Evolutionary conservation across 805 yeast species (phyloP).

Genomic region (Priceomyces medius): DNA sequence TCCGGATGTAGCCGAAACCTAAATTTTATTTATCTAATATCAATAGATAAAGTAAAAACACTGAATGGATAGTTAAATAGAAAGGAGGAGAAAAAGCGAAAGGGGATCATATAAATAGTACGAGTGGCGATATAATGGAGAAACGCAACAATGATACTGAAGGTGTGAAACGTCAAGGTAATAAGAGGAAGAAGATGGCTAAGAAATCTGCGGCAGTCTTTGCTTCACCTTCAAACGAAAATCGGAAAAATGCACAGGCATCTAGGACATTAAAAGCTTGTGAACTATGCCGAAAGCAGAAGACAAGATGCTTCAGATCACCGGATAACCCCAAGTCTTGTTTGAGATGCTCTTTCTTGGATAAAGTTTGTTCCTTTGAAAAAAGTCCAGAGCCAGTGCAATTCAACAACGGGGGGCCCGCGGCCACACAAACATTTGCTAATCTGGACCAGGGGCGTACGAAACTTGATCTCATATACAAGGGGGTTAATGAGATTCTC

Average conservation of each 20-base stretch:
- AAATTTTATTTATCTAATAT: background rate
- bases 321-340: slow-evolving; percentile 48
- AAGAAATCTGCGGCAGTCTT: background rate
- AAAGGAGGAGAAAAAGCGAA: background rate
- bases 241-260: slow-evolving; percentile 25
- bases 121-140: background rate
- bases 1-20: no score
- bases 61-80: background rate
- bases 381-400: slow-evolving; percentile 3
- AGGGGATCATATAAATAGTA: background rate
- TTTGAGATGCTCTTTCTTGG: slow-evolving; percentile 56
- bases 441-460: slow-evolving; percentile 8
- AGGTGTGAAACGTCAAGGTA: background rate
- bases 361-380: slow-evolving; percentile 52
- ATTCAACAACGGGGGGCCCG: background rate
- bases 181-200: background rate
- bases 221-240: slow-evolving; percentile 5
- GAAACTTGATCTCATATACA: slow-evolving; percentile 32
- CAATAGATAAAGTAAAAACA: background rate
- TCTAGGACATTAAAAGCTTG: slow-evolving; percentile 55
- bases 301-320: slow-evolving; percentile 62
- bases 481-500: slow-evolving; percentile 36
- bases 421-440: background rate
- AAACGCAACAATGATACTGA: background rate
- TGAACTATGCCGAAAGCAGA: slow-evolving; percentile 52